phyloP scores from a whole-genome alignment of 2,329 filamentous ascomycete species.

The Eurotiales sp. region DNA sequence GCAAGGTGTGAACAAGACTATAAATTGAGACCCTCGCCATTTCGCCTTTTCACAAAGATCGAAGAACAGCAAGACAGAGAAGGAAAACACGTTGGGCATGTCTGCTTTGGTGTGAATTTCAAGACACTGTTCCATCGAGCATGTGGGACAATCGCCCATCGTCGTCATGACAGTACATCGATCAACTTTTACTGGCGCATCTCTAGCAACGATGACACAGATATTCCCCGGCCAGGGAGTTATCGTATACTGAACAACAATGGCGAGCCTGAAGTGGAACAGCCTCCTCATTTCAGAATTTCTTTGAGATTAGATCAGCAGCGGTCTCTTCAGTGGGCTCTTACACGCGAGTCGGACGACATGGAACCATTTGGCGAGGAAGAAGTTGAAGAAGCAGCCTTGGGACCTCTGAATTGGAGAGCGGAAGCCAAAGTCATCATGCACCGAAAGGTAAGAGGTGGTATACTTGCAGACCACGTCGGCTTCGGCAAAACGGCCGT shows the following conservation, averaged over 20 bases:
- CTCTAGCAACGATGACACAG: slow-evolving; percentile 41
- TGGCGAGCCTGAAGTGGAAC: slow-evolving; percentile 24
- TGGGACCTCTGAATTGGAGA: slow-evolving; percentile 53
- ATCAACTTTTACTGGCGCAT: slow-evolving; percentile 45
- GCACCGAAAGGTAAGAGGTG: slow-evolving; percentile 47
- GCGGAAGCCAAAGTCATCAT: slow-evolving; percentile 48
- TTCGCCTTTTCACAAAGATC: slow-evolving; percentile 37
- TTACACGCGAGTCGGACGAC: slow-evolving; percentile 46
- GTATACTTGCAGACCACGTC: slow-evolving; percentile 61
- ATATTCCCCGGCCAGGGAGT: slow-evolving; percentile 30
- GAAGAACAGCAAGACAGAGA: slow-evolving; percentile 13
- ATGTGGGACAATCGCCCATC: slow-evolving; percentile 23
- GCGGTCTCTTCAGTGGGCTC: slow-evolving; percentile 59
- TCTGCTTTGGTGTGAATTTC: slow-evolving; percentile 39
- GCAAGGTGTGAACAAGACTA: slow-evolving; percentile 49
- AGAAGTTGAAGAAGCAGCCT: slow-evolving; percentile 55
- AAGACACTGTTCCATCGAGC: slow-evolving; percentile 36
- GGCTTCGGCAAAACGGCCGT: slow-evolving; percentile 66
- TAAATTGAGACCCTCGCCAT: slow-evolving; percentile 46
- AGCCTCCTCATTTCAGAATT: slow-evolving; percentile 35
- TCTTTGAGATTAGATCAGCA: slow-evolving; percentile 51
- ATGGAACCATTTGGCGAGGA: slow-evolving; percentile 46
- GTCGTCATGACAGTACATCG: slow-evolving; percentile 11
- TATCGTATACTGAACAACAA: slow-evolving; percentile 46
- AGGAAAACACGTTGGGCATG: slow-evolving; percentile 26